Base-by-base conservation (phyloP, 768 basidiomycete genomes). In the Sarcodon aspratus region DNA sequence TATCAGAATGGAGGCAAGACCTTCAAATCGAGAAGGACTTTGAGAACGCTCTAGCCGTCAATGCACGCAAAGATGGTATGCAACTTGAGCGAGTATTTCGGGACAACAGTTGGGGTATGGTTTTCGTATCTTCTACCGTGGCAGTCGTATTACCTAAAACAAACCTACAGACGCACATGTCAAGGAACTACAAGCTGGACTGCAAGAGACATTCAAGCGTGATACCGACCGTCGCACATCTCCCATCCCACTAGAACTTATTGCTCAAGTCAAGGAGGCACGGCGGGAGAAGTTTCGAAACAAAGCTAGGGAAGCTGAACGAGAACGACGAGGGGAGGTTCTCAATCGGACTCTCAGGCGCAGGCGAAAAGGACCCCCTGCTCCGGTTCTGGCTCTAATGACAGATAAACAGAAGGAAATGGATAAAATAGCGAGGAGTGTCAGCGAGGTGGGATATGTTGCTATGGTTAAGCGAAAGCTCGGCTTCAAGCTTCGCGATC, bases 361-460 rank as follows among this genome's bases (percentile, higher is more conserved):
- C 15, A 65, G 68, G 59, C 62, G 70, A 7, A 63, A 76, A 53
- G 75, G 79, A 0, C 82, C 82, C 1, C 87, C 89, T 0, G 76
- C 84, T 0, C 79, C 79, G 53, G 53, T 84, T 3, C 66, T 79
- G 3, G 62, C 60, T 17, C 65, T 57, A 50, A 78, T 87, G 78
- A 67, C 74, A 0, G 65, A 69, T 1, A 57, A 69, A 53, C 62
- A 73, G 50, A 69, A 68, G 50, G 63, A 59, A 46, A 59, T 68
- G 60, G 83, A 87, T 52, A 65, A 62, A 52, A 63, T 82, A 5
- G 68, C 70, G 46, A 59, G 69, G 33, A 63, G 77, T 35, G 68
- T 76, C 2, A 73, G 80, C 48, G 78, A 82, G 60, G 83, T 75
- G 0, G 88, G 88, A 11, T 89, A 86, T 60, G 73, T 79, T 2